Base-by-base conservation (phyloP, 192 early-diverging fungal species). In the Podochytrium sp. region DNA sequence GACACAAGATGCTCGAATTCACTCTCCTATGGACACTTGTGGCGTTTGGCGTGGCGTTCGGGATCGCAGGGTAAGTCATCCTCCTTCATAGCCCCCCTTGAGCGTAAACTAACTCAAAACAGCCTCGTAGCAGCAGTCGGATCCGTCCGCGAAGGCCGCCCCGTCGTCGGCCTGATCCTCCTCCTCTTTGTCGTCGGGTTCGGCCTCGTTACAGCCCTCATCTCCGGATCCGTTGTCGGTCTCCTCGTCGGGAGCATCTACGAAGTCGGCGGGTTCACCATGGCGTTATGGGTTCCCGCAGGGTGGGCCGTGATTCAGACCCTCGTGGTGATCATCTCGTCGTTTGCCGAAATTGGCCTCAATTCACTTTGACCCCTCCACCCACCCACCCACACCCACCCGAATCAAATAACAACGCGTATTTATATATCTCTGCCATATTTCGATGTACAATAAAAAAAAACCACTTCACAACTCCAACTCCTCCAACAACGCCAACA, bases 291-390 rank as follows among this genome's bases (percentile, higher is more conserved):
- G 75, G 49, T 70, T 25, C 75, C 75, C 32, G 32, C 71, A 4
- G 75, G 53, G 5, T 76, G 75, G 75, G 75, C 75, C 25, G 30
- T 76, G 12, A 64, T 76, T 29, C 75, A 76, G 33, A 49, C 34
- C 20, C 52, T 76, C 7, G 57, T 76, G 20, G 66, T 53, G 23
- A 38, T 70, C 65, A 70, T 76, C 25, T 67, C 75, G 6, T 70
- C 65, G 4, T 76, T 37, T 49, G 65, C 65, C 32, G 66, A 70
- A 30, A 57, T 76, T 14, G 75, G 75, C 27, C 59, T 76, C 1
- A 76, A 76, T 37, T 51, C 75, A 30, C 39, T 76, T 14, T 76
- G 57, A 65, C 6, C 7, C 6, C 55, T 27, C 14, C n/a, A 6
- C 10, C 55, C 10, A 10, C 55, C 6, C 55, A 16, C 27, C 61